Percentiles rank a stretch among this genome's conserved stretches.
Evolutionary conservation across 441 rosid species (phyloP).

Genomic region (Daphne laureola): DNA sequence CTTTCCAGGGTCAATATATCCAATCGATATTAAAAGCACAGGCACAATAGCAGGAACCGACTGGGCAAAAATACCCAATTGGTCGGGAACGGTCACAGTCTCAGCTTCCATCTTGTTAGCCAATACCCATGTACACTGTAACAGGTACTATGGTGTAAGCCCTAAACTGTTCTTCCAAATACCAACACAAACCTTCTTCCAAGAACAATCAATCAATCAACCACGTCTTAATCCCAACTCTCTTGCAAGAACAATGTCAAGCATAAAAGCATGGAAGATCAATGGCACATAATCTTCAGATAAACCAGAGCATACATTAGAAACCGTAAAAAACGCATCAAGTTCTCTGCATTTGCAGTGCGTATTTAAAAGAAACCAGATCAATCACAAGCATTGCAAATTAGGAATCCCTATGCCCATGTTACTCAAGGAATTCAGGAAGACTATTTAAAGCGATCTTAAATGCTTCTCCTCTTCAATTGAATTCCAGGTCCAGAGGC

Average conservation of each 20-base stretch:
- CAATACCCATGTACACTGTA: constrained; percentile 15
- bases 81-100: constrained; percentile 29
- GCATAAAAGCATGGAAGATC: neutral
- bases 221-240: too few relatives aligned
- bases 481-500: constrained; percentile 2
- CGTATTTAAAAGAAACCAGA: too few relatives aligned
- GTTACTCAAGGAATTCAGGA: too few relatives aligned
- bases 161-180: constrained; percentile 20
- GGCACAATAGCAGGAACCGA: constrained; percentile 63
- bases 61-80: constrained; percentile 33
- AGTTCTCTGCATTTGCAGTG: too few relatives aligned
- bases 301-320: neutral
- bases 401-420: too few relatives aligned
- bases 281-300: neutral
- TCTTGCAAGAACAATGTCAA: constrained; percentile 6
- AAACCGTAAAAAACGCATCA: constrained; percentile 4
- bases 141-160: constrained; percentile 9
- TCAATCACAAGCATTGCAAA: too few relatives aligned
- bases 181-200: constrained; percentile 15
- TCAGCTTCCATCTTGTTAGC: constrained; percentile 62
- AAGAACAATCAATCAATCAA: too few relatives aligned
- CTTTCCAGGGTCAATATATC: constrained; percentile 96
- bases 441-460: too few relatives aligned
- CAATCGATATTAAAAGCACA: constrained; percentile 63
- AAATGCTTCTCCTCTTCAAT: neutral